Conservation (phyloP, 2,329 filamentous ascomycete genomes). For the Aspergillus sp. region DNA sequence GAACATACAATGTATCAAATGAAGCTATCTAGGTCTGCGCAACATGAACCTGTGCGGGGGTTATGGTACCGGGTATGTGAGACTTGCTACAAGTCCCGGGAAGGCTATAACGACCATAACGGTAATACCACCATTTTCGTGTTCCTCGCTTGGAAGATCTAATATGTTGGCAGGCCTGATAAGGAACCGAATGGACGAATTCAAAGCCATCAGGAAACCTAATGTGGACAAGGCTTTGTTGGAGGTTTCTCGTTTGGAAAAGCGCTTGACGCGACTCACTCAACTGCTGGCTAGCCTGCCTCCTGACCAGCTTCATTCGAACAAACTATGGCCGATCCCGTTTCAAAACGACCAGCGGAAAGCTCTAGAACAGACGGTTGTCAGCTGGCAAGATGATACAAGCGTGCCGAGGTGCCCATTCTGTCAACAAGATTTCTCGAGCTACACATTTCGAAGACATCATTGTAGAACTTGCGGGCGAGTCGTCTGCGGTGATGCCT, state of each 20-base stretch:
- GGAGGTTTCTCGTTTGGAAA: conserved; percentile 88
- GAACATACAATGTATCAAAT: conserved; percentile 99
- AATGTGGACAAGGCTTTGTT: conserved; percentile 83
- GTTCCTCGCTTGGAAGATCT: neutral
- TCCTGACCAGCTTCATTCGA: conserved; percentile 64
- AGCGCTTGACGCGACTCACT: conserved; percentile 87
- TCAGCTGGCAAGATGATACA: conserved; percentile 92
- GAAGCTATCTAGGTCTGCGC: conserved; percentile 87
- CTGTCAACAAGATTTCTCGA: conserved; percentile 93
- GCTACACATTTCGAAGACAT: conserved; percentile 89
- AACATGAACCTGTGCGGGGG: conserved; percentile 86
- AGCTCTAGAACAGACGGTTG: conserved; percentile 83
- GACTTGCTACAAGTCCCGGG: conserved; percentile 97
- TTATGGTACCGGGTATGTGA: conserved; percentile 96
- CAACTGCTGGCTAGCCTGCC: conserved; percentile 78
- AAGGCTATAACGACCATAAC: conserved; percentile 89
- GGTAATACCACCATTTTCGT: conserved; percentile 44
- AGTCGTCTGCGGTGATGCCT: conserved; percentile 87
- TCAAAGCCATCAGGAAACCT: conserved; percentile 72
- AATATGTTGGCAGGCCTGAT: conserved; percentile 55
- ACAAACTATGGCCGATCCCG: conserved; percentile 56
- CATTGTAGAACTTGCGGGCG: conserved; percentile 93
- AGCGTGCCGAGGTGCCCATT: conserved; percentile 83
- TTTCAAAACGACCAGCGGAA: conserved; percentile 78
- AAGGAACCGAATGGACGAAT: conserved; percentile 73